Evolutionary conservation across 768 basidiomycete species (phyloP).

Genomic region (Boletus vinaceobasis): DNA sequence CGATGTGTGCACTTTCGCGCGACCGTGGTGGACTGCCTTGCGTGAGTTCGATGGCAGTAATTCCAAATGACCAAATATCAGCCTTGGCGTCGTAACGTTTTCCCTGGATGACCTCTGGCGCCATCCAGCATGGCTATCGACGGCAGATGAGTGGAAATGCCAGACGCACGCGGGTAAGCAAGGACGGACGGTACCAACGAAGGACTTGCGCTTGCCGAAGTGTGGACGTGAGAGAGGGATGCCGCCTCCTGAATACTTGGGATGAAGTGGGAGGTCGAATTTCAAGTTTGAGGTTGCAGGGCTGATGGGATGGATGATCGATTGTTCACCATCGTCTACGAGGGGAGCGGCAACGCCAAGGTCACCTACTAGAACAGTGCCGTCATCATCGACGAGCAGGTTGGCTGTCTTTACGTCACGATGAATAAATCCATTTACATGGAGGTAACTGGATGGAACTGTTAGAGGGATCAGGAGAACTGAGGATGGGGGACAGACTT

Average conservation of each 20-base stretch:
- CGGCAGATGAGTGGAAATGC: not conserved
- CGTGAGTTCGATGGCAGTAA: slow-evolving; percentile 88
- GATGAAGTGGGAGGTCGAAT: slow-evolving; percentile 30
- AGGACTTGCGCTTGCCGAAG: slow-evolving; percentile 81
- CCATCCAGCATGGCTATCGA: slow-evolving; percentile 89
- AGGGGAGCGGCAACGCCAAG: slow-evolving; percentile 89
- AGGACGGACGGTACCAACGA: slow-evolving; percentile 79
- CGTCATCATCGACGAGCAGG: slow-evolving; percentile 85
- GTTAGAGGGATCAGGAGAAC: not conserved
- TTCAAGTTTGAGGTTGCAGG: slow-evolving; percentile 32
- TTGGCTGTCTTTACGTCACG: slow-evolving; percentile 95
- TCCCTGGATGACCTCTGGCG: slow-evolving; percentile 87
- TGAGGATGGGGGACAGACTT: slow-evolving; percentile 49
- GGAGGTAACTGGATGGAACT: slow-evolving; percentile 60
- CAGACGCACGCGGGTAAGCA: not conserved
- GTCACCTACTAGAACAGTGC: slow-evolving; percentile 88
- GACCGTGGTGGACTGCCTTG: slow-evolving; percentile 87
- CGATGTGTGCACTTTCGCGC: slow-evolving; percentile 66
- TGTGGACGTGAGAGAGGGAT: slow-evolving; percentile 34
- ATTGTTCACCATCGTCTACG: slow-evolving; percentile 56
- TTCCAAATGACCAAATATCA: slow-evolving; percentile 96
- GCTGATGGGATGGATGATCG: slow-evolving; percentile 20
- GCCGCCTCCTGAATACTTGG: not conserved
- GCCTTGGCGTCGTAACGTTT: slow-evolving; percentile 80
- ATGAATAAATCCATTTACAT: slow-evolving; percentile 87